These are phyloP conservation scores for Holtermanniella nyarrowii DNA, from an alignment of 768 basidiomycete genomes.

Conservation along the genomic window DNA sequence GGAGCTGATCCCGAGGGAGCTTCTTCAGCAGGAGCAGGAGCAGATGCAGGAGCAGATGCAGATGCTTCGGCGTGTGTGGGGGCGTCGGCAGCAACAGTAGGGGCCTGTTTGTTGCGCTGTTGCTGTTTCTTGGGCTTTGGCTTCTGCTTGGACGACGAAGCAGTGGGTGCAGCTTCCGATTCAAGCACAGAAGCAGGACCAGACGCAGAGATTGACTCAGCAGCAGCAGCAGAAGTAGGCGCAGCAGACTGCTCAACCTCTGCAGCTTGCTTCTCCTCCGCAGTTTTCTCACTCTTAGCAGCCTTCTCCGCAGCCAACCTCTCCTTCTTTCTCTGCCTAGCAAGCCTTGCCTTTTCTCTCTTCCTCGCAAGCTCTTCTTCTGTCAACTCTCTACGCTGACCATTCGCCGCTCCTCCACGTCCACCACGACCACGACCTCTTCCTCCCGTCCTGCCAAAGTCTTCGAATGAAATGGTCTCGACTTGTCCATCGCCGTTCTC, in stretches of 20 bases:
- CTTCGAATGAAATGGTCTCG: background rate
- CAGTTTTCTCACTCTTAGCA: background rate
- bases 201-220: too few relatives aligned
- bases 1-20: background rate
- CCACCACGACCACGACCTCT: conserved; percentile 11
- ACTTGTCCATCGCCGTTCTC: background rate
- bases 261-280: background rate
- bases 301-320: background rate
- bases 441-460: conserved; percentile 9
- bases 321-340: background rate
- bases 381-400: background rate
- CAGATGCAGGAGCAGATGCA: background rate
- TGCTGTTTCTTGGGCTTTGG: background rate
- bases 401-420: conserved; percentile 9
- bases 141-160: background rate
- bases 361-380: background rate
- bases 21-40: background rate
- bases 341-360: background rate
- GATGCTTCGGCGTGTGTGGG: background rate
- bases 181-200: too few relatives aligned
- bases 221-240: background rate
- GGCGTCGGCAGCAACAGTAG: background rate
- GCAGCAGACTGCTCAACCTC: background rate
- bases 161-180: too few relatives aligned
- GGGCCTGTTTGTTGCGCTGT: background rate